Evolutionary conservation across 495 filamentous ascomycete species (phyloP), one percentile per base, ranked within the genome.

Genomic region (Xylaria curta): DNA sequence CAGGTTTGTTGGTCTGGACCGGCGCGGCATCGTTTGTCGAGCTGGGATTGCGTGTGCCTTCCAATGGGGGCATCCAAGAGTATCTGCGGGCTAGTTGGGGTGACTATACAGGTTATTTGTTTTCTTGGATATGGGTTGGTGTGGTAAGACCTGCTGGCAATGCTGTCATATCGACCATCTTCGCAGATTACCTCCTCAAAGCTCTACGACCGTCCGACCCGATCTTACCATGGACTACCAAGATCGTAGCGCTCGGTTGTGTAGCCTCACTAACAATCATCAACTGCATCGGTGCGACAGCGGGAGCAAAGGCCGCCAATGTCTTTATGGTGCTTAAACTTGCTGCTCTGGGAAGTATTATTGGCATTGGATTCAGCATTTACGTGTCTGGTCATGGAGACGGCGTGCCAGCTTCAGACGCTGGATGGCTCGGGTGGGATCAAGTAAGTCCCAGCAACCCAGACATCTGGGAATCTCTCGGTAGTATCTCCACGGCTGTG

Each of bases 21-120:
- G 82, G 84, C 13, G 83, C 83, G 0, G 79, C 82, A 1, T 81
- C 78, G 10, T 84, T 84, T 72, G 78, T 81, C 47, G 84, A 85
- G 66, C 78, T 85, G 40, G 83, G 84, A 26, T 69, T 80, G 19
- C 76, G 74, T 15, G 68, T 85, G 19, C 84, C 84, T 2, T 66
- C 70, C 69, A 85, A 85, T 68, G 83, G 84, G 13, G 84, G 84
- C 6, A 79, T 81, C 10, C 83, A 84, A 68, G 82, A 85, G 61
- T 85, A 85, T 66, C 76, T 84, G 15, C 69, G 77, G 1, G 26
- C 74, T 21, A 72, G 76, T 38, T 83, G 79, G 64, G 80, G 81
- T 15, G 79, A 82, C 19, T 73, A 77, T 56, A 46, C 75, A 17
- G 81, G 77, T 9, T 83, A 81, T 64, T 65, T 85, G 33, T 80